Evolutionary conservation across 2,329 filamentous ascomycete species (phyloP).

Genomic region (Madurella mycetomatis): DNA sequence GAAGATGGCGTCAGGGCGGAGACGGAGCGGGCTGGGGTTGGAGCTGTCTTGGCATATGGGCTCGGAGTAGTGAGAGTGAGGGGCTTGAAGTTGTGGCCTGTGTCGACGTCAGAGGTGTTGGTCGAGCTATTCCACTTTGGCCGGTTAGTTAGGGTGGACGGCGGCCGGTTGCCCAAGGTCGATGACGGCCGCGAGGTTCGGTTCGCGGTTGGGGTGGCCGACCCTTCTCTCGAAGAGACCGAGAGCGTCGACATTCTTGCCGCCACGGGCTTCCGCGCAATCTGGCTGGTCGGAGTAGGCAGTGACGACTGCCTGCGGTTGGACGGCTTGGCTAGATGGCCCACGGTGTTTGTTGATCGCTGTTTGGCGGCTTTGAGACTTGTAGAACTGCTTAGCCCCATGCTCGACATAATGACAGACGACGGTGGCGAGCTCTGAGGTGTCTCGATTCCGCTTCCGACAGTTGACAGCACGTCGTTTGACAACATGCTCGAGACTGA

Average conservation of each 20-base stretch:
- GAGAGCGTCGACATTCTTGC: constrained; percentile 45
- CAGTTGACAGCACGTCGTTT: constrained; percentile 64
- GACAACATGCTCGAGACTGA: constrained; percentile 91
- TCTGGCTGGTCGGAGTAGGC: constrained; percentile 40
- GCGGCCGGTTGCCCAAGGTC: constrained; percentile 53
- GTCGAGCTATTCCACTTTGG: constrained; percentile 70
- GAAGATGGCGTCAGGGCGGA: constrained; percentile 39
- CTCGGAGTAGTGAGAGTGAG: constrained; percentile 57
- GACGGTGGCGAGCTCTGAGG: constrained; percentile 64
- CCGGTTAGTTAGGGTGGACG: constrained; percentile 48
- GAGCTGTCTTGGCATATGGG: constrained; percentile 47
- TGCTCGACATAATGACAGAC: constrained; percentile 55
- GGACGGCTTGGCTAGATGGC: constrained; percentile 42
- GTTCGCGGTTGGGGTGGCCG: constrained; percentile 47
- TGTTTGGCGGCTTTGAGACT: constrained; percentile 38
- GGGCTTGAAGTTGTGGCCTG: constrained; percentile 65
- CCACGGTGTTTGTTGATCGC: constrained; percentile 46
- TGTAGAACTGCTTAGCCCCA: constrained; percentile 38
- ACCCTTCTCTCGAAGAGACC: constrained; percentile 38
- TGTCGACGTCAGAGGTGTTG: constrained; percentile 58
- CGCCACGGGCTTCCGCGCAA: constrained; percentile 39
- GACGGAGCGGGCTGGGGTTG: constrained; percentile 37
- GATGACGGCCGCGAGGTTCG: constrained; percentile 43
- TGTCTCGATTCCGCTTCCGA: constrained; percentile 65
- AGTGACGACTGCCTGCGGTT: constrained; percentile 46